A percentile compares a stretch with the other conserved stretches of the same genome.
Conservation (phyloP, 148 eudicot species). For the Gaultheria prostrata region DNA sequence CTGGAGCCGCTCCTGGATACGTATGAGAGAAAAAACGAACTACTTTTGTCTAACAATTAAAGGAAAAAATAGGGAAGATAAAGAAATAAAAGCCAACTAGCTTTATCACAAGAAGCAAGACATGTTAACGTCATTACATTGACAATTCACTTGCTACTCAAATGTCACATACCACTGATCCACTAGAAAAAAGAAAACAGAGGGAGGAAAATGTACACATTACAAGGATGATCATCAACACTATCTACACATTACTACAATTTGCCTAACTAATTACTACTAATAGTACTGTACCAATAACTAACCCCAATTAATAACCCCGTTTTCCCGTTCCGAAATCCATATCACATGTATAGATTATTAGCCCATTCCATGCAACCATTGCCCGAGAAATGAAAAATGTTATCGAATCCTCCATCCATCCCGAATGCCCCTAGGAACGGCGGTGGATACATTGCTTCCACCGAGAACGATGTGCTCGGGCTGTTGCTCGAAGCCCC, state of each 20-base stretch:
- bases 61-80: not conserved
- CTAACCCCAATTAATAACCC: not conserved
- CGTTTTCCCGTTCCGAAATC: too few species aligned
- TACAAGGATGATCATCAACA: too few species aligned
- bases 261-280: not conserved
- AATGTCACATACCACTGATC: conserved; percentile 3
- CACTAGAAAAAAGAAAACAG: not conserved
- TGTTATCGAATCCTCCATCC: conserved; percentile 27
- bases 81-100: not conserved
- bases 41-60: not conserved
- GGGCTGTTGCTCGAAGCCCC: conserved; percentile 61
- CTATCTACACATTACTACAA: not conserved
- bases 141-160: not conserved
- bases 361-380: conserved; percentile 31
- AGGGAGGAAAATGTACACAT: not conserved
- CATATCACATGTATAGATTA: conserved; percentile 16
- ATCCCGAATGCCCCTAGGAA: conserved; percentile 40
- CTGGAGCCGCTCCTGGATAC: too few species aligned
- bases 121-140: conserved; percentile 5
- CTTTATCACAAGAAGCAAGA: not conserved
- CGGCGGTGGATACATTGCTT: conserved; percentile 32
- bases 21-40: not conserved
- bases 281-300: not conserved
- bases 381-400: conserved; percentile 24
- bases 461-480: conserved; percentile 57